Evolutionary conservation across 192 early-diverging fungal species (phyloP), one percentile per base, ranked within the genome.

Genomic region (Entophlyctis luteolus): DNA sequence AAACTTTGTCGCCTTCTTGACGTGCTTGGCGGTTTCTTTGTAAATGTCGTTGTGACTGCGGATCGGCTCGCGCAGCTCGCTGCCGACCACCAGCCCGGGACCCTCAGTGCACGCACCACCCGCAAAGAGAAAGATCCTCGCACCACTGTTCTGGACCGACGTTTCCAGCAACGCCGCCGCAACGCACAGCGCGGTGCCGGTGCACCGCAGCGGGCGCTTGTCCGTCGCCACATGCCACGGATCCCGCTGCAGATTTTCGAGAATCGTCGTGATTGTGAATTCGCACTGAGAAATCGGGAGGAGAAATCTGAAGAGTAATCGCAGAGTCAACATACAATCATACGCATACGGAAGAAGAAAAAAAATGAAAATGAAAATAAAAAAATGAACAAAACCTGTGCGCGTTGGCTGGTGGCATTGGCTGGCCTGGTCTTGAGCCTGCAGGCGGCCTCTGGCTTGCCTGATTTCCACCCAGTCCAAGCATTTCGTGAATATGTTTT

Each of bases 31-130:
- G 5, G 83, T 82, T 55, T 99, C 96, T 79, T 94, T 96, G 62
- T 98, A 95, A 56, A 99, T 89, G 62, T 99, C 96, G 70, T 96
- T 92, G 76, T 99, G 96, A n/a, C 93, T 93, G 60, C 96, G 89
- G 55, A 99, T 93, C 12, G 90, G 87, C 75, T 99, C 96, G 71
- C 88, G 84, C 36, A 99, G 83, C 73, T 96, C 94, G 29, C 81
- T 81, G 14, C 92, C 90, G 0, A 99, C 95, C 16, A 99, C 93
- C 81, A 91, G 84, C 45, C 96, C 96, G 22, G 96, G 96, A 2
- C 96, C 96, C 71, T 95, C 91, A 4, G 96, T 95, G 27, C 87
- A 86, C 6, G 96, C 87, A 16, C 96, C 96, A 49, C 96, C 95
- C 47, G 82, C 77, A 73, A 99, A 99, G 33, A 96, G 67, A 87